Evolutionary conservation across 2,329 filamentous ascomycete species (phyloP), one percentile per base, ranked within the genome.

Genomic region (Penicillium sp.): DNA sequence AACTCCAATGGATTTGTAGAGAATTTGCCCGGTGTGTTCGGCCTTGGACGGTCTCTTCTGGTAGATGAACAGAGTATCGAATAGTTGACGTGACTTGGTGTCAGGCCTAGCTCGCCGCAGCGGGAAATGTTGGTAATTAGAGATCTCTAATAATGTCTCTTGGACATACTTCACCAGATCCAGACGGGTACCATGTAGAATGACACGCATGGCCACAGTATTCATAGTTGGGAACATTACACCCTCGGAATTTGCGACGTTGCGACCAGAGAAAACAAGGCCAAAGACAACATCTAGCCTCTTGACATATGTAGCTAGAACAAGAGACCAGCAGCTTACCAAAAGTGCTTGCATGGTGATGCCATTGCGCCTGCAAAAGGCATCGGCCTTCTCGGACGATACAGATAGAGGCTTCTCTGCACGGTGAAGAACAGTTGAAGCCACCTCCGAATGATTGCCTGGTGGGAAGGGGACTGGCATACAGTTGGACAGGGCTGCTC

Each of bases 211-310:
- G 0, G 88, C 84, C 0, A 96, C 86, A 0, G 92, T 96, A 67
- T 96, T 97, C 89, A 97, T 96, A 0, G 89, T 90, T 0, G 92
- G 93, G 65, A 96, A 97, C 67, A 92, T 80, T 12, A 93, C 73
- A 25, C 83, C 72, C 42, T 89, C 83, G 0, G 85, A 82, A 15
- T 83, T 81, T 44, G 89, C 86, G 9, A 85, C 85, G 54, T 94
- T 90, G n/a, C 93, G 83, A 15, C 93, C 92, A 0, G 91, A 92
- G 12, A 96, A 78, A 1, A 97, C 88, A 0, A 90, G 84, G 1
- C 93, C 93, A 67, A 94, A 96, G 0, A 85, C 81, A 4, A 96
- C 82, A 61, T 96, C 92, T 0, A 95, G 80, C 0, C 82, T 83
- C 3, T 79, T 74, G 1, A 83, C 79, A 45, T 84, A 79, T 0